Evolutionary conservation across 1,139 yeast species (phyloP).

Genomic region (Pneumocystis carinii): DNA sequence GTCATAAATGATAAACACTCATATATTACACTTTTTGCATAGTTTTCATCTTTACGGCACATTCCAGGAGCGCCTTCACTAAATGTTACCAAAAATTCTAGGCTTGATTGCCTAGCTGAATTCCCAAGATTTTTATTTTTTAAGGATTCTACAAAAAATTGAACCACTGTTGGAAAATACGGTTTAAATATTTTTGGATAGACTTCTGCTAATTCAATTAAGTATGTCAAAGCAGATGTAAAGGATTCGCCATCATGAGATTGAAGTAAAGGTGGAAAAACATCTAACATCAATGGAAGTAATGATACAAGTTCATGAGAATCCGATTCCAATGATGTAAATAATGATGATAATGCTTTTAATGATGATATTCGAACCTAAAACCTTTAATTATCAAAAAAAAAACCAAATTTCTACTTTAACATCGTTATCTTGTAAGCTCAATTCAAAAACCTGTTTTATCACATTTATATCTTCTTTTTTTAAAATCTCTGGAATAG

Average conservation of each 20-base stretch:
- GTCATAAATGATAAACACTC: conserved; percentile 75
- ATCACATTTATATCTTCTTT: conserved; percentile 40
- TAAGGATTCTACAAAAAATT: conserved; percentile 68
- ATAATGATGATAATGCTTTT: conserved; percentile 80
- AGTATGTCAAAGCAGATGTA: conserved; percentile 72
- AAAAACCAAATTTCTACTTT: conserved; percentile 20
- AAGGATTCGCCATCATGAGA: conserved; percentile 68
- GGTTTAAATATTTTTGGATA: conserved; percentile 91
- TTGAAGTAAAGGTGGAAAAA: conserved; percentile 69
- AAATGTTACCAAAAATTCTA: conserved; percentile 77
- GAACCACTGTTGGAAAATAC: conserved; percentile 74
- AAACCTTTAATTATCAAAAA: not conserved
- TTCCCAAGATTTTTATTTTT: conserved; percentile 70
- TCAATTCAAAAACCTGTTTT: conserved; percentile 57
- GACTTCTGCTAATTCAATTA: conserved; percentile 77
- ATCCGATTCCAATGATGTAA: conserved; percentile 62
- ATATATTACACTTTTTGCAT: conserved; percentile 57
- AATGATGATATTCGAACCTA: conserved; percentile 77
- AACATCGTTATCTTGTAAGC: conserved; percentile 65
- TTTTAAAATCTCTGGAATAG: conserved; percentile 68
- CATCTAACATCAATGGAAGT: conserved; percentile 68
- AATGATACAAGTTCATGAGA: conserved; percentile 69
- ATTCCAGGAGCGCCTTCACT: conserved; percentile 88
- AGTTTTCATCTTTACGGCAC: conserved; percentile 71
- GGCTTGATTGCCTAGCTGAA: conserved; percentile 65